phyloP scores from a whole-genome alignment of 768 basidiomycete species.

The Termitomyces heimii region DNA sequence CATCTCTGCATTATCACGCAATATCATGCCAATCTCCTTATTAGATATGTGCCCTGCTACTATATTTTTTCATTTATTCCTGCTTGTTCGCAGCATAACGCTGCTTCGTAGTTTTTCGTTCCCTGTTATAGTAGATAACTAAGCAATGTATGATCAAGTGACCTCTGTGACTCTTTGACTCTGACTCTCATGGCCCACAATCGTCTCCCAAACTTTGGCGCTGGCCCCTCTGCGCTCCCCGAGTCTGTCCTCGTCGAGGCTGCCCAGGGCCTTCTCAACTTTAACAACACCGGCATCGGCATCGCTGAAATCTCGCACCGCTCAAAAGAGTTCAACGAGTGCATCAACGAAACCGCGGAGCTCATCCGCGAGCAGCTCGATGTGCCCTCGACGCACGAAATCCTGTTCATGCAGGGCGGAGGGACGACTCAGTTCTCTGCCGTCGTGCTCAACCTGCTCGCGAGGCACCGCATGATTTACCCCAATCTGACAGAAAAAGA shows the following conservation, averaged over 20 bases:
- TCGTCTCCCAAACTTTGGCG: slow-evolving; percentile 84
- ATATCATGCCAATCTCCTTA: background rate
- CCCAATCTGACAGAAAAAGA: slow-evolving; percentile 51
- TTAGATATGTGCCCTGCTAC: background rate
- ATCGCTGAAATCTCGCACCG: slow-evolving; percentile 96
- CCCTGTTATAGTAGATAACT: background rate
- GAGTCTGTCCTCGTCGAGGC: slow-evolving; percentile 82
- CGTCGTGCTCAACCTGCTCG: slow-evolving; percentile 86
- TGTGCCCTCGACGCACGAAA: slow-evolving; percentile 76
- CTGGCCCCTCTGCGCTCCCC: slow-evolving; percentile 92
- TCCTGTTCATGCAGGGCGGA: slow-evolving; percentile 94
- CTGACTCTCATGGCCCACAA: slow-evolving; percentile 26
- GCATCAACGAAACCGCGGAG: slow-evolving; percentile 54
- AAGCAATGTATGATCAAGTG: background rate
- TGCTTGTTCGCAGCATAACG: background rate
- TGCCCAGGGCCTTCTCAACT: slow-evolving; percentile 82
- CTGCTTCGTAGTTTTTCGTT: background rate
- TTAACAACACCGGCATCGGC: slow-evolving; percentile 86
- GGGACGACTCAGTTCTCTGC: slow-evolving; percentile 91
- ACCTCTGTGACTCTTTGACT: background rate
- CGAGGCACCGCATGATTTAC: slow-evolving; percentile 73
- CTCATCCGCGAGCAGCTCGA: slow-evolving; percentile 72
- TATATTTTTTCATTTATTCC: slow-evolving; percentile 3
- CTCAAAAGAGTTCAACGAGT: slow-evolving; percentile 78
- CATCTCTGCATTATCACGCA: background rate